phyloP scores from a whole-genome alignment of 768 basidiomycete genomes.

The Boletales sp. region DNA sequence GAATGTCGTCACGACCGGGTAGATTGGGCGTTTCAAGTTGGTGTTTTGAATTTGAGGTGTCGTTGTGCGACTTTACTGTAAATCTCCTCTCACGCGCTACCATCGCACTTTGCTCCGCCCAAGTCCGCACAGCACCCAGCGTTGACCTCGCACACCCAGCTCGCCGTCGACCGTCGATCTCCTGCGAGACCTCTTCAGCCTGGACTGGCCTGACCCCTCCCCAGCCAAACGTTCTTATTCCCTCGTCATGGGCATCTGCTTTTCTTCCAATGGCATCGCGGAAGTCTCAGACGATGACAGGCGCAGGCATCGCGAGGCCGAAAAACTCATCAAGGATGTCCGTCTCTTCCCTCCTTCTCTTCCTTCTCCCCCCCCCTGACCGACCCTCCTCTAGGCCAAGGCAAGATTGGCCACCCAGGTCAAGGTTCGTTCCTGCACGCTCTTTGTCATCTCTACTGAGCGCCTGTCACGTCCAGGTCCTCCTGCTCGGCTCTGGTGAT shows the following conservation, averaged over 20 bases:
- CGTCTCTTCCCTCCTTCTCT: slow-evolving; percentile 17
- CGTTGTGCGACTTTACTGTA: too few relatives aligned
- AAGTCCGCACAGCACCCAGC: too few relatives aligned
- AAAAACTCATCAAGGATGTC: slow-evolving; percentile 77
- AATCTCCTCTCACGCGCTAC: too few relatives aligned
- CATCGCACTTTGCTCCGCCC: too few relatives aligned
- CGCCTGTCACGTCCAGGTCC: slow-evolving; percentile 46
- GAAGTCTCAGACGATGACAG: slow-evolving; percentile 71
- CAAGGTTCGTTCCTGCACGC: slow-evolving; percentile 50
- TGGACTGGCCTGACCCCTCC: too few relatives aligned
- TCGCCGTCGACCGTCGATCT: too few relatives aligned
- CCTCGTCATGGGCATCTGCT: slow-evolving; percentile 70
- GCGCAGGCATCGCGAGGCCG: slow-evolving; percentile 61
- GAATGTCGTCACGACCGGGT: too few relatives aligned
- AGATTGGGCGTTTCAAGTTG: too few relatives aligned
- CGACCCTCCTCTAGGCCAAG: slow-evolving; percentile 56
- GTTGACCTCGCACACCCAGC: too few relatives aligned
- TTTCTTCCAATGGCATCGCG: slow-evolving; percentile 54
- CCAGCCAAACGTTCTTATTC: neutral
- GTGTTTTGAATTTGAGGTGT: too few relatives aligned
- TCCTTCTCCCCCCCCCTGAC: neutral
- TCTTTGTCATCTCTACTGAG: neutral
- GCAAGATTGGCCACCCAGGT: slow-evolving; percentile 67
- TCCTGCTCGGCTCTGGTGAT: slow-evolving; percentile 90
- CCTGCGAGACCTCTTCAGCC: too few relatives aligned